Evolutionary conservation across 169 alveolate species (phyloP).

Genomic region (Eimeria sp.): DNA sequence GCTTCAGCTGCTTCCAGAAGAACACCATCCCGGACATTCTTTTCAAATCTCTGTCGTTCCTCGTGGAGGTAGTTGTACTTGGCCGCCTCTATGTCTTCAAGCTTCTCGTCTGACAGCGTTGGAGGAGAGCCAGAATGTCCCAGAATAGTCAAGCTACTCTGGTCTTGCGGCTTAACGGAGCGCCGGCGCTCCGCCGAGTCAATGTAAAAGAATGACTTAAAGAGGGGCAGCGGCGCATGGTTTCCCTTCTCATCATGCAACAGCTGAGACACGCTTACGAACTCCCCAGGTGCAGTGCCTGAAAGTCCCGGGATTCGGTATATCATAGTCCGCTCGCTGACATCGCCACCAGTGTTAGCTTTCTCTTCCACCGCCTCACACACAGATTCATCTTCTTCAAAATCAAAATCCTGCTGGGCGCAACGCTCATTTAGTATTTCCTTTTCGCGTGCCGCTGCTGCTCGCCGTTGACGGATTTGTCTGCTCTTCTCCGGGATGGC

Average conservation of each 20-base stretch:
- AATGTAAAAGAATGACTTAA: constrained; percentile 80
- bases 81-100: constrained; percentile 72
- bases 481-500: constrained; percentile 60
- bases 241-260: constrained; percentile 77
- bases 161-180: neutral
- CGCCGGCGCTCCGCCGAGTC: constrained; percentile 76
- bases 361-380: neutral
- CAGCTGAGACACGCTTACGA: constrained; percentile 77
- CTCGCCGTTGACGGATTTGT: constrained; percentile 41
- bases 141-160: constrained; percentile 24
- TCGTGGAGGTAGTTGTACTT: constrained; percentile 60
- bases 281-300: constrained; percentile 83
- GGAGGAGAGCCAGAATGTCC: constrained; percentile 66
- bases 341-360: neutral
- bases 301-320: constrained; percentile 77
- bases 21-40: constrained; percentile 60
- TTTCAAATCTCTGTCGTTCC: constrained; percentile 16
- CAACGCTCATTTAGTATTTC: neutral
- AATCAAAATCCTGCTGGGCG: constrained; percentile 57
- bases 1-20: constrained; percentile 72
- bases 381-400: constrained; percentile 64
- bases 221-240: constrained; percentile 77
- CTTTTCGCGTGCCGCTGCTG: constrained; percentile 12
- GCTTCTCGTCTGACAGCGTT: constrained; percentile 37
- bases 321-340: constrained; percentile 33